Evolutionary conservation across 2,329 filamentous ascomycete genomes (phyloP), one percentile per base, ranked within the genome.

Genomic region (Rhexocercosporidium sp.): DNA sequence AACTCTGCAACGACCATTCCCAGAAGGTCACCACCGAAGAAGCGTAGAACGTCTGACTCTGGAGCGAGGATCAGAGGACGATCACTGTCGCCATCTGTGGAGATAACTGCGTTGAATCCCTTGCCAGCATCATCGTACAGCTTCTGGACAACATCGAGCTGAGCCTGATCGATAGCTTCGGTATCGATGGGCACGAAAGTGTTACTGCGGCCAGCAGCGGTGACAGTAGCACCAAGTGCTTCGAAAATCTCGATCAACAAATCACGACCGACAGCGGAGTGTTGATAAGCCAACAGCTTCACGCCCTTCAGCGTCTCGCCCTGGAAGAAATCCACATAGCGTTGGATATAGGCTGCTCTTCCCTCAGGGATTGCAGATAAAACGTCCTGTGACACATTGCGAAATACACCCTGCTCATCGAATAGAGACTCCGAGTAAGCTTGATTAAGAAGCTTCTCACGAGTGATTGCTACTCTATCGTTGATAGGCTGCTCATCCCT

Each of bases 181-280:
- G 76, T 78, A 59, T 78, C 76, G 39, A 77, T 78, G 0, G 76
- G 76, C 1, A 78, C 75, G 53, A 78, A 78, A 16, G 74, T 77
- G 22, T 77, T 74, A 62, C 76, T 78, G 61, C 76, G 75, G 8
- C 76, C 76, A n/a, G 72, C 73, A 22, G 76, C 64, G 27, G 70
- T 72, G 39, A 76, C 76, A 22, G 74, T 65, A 2, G 76, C 76
- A 3, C 75, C 76, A 56, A 78, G 72, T 14, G 69, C 70, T 60
- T 76, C 56, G n/a, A 77, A 67, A 22, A 78, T 69, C 31, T 77
- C 75, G 7, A 76, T 74, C 3, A 77, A 22, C n/a, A 77, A 61
- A 67, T 78, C 76, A 57, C 77, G 75, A 18, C 76, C 77, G 51
- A 78, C 77, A 18, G 77, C 77, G 4, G 76, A 78, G 66, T 78